Conservation (phyloP, 2,329 filamentous ascomycete genomes). For the Penicillium sp. region DNA sequence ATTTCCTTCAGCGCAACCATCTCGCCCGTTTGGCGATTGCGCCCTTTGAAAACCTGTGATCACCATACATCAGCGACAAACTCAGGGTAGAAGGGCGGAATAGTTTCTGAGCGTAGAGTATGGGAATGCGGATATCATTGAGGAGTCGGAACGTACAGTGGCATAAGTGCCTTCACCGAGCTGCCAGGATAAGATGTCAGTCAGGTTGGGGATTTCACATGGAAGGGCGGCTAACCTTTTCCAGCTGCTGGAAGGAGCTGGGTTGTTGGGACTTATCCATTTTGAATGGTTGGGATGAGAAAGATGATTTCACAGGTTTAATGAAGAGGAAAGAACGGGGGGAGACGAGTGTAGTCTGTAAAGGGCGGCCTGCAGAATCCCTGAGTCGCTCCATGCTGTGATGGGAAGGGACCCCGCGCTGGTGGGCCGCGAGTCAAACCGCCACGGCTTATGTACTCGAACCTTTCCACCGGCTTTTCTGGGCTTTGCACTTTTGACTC, state of each 20-base stretch:
- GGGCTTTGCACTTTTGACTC: not conserved
- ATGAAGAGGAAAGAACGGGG: conserved; percentile 39
- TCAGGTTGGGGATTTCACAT: conserved; percentile 28
- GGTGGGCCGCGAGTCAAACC: conserved; percentile 13
- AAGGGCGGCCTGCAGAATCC: conserved; percentile 27
- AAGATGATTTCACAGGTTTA: conserved; percentile 20
- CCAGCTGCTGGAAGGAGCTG: conserved; percentile 97
- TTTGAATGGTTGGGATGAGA: conserved; percentile 19
- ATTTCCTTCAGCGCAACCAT: conserved; percentile 98
- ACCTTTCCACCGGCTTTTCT: not conserved
- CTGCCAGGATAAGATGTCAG: conserved; percentile 36
- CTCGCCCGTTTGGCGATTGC: conserved; percentile 94
- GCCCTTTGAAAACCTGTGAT: conserved; percentile 89
- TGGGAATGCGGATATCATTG: not conserved
- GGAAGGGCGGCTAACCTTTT: conserved; percentile 59
- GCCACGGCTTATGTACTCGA: conserved; percentile 18
- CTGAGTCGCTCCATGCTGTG: conserved; percentile 25
- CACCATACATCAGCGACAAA: conserved; percentile 21
- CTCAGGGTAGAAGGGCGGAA: not conserved
- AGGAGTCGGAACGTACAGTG: conserved; percentile 64
- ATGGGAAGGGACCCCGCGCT: conserved; percentile 27
- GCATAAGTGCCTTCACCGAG: conserved; percentile 98
- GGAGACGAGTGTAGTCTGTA: conserved; percentile 37
- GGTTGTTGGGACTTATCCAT: conserved; percentile 95
- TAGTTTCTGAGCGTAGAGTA: not conserved